Base-by-base conservation (phyloP, 2,329 filamentous ascomycete species). In the Incumbomyces delicatus region DNA sequence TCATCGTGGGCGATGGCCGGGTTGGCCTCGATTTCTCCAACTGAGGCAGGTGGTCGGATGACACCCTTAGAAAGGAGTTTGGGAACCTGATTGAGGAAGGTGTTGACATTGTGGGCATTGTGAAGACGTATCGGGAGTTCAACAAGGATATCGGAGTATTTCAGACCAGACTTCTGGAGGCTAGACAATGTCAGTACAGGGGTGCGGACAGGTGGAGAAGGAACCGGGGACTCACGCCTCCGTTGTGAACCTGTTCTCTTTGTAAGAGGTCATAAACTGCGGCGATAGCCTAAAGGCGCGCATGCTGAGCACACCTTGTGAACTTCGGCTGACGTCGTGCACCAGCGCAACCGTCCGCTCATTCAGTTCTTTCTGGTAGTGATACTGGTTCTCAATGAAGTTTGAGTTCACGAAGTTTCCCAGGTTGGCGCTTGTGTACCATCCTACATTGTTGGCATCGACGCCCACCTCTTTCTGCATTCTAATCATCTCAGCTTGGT, bases 341-440 rank as follows among this genome's bases (percentile, higher is more conserved):
- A 98, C 87, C 47, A 98, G 76, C 40, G 87, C 87, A 37, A 95
- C 80, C 6, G 86, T 88, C 66, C 78, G 76, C 69, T 92, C 87
- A 66, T 95, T 94, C 60, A 78, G 64, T 59, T 94, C 87, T 68
- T 87, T 92, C 75, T 98, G 92, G 75, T 95, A 96, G 73, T 89
- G 85, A 71, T 81, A 88, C 69, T 95, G 89, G 74, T 96, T 98
- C 77, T 98, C 92, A 68, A 98, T 86, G 64, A 95, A 89, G 74
- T 84, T 86, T 63, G 85, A 68, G 74, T 89, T 95, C 75, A 96
- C 77, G 60, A 96, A 96, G 76, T 95, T 96, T 68, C 92, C 92
- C 86, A 98, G 94, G 67, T 88, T 95, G 54, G 89, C 87, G 72
- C 88, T 95, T 50, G 88, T 95, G 73, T 98, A 98, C 89, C 89